Evolutionary conservation across 2,329 filamentous ascomycete genomes (phyloP).

Genomic region (Colletotrichum ledebouriae): DNA sequence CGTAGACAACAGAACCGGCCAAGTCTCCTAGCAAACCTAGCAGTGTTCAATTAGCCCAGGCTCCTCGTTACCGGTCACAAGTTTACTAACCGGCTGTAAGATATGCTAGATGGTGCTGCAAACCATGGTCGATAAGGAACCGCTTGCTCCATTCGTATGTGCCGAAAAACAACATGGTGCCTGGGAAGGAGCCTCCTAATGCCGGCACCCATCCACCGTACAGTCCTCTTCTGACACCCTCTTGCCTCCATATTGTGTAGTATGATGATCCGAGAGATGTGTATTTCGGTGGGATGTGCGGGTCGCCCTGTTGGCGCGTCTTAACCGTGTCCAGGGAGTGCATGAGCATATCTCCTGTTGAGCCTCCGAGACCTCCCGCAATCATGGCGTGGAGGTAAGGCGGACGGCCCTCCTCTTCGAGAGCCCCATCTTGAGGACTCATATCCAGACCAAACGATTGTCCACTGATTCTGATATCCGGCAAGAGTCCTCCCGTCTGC

Average conservation of each 20-base stretch:
- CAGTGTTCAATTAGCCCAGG: constrained; percentile 4
- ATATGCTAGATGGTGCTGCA: constrained; percentile 88
- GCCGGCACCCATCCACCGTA: constrained; percentile 96
- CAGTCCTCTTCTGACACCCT: constrained; percentile 86
- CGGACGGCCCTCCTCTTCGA: constrained; percentile 59
- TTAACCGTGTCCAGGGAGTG: constrained; percentile 99
- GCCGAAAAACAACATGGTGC: constrained; percentile 95
- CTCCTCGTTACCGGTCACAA: neutral
- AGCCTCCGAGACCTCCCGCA: constrained; percentile 92
- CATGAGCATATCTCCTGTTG: constrained; percentile 97
- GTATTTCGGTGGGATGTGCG: constrained; percentile 92
- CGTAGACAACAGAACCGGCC: constrained; percentile 92
- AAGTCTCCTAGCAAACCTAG: constrained; percentile 92
- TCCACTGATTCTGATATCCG: constrained; percentile 47
- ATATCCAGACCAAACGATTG: constrained; percentile 36
- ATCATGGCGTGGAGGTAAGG: constrained; percentile 79
- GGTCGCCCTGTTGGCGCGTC: constrained; percentile 96
- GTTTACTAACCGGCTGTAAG: constrained; percentile 77
- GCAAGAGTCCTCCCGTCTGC: constrained; percentile 46
- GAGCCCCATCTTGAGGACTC: constrained; percentile 48
- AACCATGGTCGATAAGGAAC: constrained; percentile 84
- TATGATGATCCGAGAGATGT: constrained; percentile 91
- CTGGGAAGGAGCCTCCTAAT: constrained; percentile 90
- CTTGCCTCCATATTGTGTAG: constrained; percentile 91
- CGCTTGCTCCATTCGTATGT: constrained; percentile 97